Evolutionary conservation across 441 rosid species (phyloP).

Genomic region (Geranium incanum): DNA sequence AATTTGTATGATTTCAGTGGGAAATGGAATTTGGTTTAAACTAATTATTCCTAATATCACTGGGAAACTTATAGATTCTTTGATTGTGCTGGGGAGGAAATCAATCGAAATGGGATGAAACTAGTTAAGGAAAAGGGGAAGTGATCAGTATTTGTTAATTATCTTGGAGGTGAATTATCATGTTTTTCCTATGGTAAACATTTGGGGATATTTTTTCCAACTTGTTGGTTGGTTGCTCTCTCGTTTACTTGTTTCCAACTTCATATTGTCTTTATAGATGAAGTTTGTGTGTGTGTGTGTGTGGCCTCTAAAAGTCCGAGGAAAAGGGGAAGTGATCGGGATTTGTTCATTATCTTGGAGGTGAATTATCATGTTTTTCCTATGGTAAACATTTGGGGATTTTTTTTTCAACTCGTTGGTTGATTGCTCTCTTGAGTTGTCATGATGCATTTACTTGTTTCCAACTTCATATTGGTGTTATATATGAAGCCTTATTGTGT

Average conservation of each 20-base stretch:
- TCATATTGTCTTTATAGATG: not conserved
- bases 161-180: not conserved
- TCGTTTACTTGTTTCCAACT: not conserved
- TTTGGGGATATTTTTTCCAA: too few relatives aligned
- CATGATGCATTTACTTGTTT: not conserved
- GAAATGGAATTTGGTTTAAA: not conserved
- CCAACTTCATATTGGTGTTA: not conserved
- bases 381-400: not conserved
- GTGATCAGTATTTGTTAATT: not conserved
- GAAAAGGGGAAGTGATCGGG: not conserved
- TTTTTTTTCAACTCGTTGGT: not conserved
- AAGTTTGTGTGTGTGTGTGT: not conserved
- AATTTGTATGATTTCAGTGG: constrained; percentile 2
- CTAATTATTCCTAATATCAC: not conserved
- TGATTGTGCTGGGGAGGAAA: not conserved
- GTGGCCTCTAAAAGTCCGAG: too few relatives aligned
- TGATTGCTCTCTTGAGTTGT: not conserved
- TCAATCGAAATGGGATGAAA: not conserved
- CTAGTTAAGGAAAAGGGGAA: not conserved
- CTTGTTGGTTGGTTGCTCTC: not conserved
- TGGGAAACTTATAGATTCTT: not conserved
- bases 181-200: not conserved
- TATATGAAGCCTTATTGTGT: not conserved
- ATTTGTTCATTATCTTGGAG: not conserved
- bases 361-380: not conserved